These are phyloP conservation scores for Biscutella laevigata DNA, from an alignment of 441 rosid species.

Conservation along the genomic window DNA sequence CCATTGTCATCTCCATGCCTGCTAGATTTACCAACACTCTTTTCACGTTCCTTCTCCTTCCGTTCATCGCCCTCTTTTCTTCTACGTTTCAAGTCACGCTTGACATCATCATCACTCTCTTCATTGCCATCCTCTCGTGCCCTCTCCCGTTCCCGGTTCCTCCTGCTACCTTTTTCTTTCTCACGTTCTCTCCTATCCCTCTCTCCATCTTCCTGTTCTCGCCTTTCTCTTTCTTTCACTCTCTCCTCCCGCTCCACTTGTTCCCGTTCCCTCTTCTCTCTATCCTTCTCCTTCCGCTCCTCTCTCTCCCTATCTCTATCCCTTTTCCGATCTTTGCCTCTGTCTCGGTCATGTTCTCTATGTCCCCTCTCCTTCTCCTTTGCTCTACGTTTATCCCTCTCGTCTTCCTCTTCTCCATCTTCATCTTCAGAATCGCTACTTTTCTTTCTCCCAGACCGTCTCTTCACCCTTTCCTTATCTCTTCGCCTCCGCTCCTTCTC, in stretches of 20 bases:
- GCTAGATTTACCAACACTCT: constrained; percentile 38
- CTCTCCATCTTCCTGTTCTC: constrained; percentile 32
- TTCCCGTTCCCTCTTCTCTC: constrained; percentile 28
- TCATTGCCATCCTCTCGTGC: constrained; percentile 31
- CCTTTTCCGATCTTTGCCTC: constrained; percentile 25
- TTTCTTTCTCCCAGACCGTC: constrained; percentile 36
- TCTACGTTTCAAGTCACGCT: constrained; percentile 24
- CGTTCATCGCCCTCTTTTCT: constrained; percentile 27
- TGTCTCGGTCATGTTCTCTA: constrained; percentile 29
- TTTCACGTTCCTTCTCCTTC: constrained; percentile 35
- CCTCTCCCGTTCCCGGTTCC: constrained; percentile 41
- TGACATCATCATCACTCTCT: constrained; percentile 24
- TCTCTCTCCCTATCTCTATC: constrained; percentile 23
- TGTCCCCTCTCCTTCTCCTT: constrained; percentile 30
- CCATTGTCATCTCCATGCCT: constrained; percentile 21
- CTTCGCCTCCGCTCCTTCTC: constrained; percentile 29
- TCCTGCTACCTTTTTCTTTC: constrained; percentile 41
- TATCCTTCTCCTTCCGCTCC: constrained; percentile 29
- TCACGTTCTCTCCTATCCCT: constrained; percentile 38
- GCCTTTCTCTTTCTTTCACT: constrained; percentile 29
- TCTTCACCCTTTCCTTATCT: constrained; percentile 38
- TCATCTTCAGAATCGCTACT: constrained; percentile 24
- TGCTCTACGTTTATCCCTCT: constrained; percentile 30
- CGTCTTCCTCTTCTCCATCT: constrained; percentile 21
- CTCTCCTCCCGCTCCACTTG: constrained; percentile 31